Base-by-base conservation (phyloP, 2,329 filamentous ascomycete genomes). In the Colletotrichum shisoi region DNA sequence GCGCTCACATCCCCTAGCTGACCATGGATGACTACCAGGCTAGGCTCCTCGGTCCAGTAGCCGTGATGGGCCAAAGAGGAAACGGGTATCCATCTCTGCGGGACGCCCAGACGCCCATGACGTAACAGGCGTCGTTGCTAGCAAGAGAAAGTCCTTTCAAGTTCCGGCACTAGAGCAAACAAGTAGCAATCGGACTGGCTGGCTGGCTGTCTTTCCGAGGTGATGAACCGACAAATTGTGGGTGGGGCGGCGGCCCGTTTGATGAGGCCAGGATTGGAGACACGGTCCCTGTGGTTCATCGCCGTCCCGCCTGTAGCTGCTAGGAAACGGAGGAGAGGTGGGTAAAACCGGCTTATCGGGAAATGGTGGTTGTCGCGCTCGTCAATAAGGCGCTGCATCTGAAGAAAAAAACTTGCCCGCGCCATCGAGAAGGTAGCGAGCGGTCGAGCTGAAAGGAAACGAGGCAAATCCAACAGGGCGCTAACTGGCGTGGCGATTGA, bases 131-230 rank as follows among this genome's bases (percentile, higher is more conserved):
- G 60, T 63, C 40, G 12, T 13, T 19, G 17, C 27, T 37, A 3
- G 31, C 27, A 40, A 13, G 31, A 13, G n/a, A 37, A 37, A 17
- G n/a, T 4, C 51, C 46, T 66, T 19, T 34, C 31, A 34, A 34
- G 31, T 9, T 34, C 7, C 21, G 62, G 49, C 62, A 44, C 27
- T 49, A 57, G 21, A 40, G 45, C 62, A 53, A 62, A 67, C 63
- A 62, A 62, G 52, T 48, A 44, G 52, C 27, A 31, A 8, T 31
- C 27, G 27, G 27, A 8, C 27, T 31, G 27, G 27, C 27, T 31
- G 27, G 27, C 27, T 8, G 7, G 66, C 39, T 53, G 51, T 49
- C 45, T 42, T 68, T 57, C 45, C 57, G 62, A 68, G 57, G 24
- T 62, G 66, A 45, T 51, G 52, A 62, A 40, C 45, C 15, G 66